Evolutionary conservation across 2,329 filamentous ascomycete species (phyloP), one percentile per base, ranked within the genome.

Genomic region (Chaetomiaceae sp.): DNA sequence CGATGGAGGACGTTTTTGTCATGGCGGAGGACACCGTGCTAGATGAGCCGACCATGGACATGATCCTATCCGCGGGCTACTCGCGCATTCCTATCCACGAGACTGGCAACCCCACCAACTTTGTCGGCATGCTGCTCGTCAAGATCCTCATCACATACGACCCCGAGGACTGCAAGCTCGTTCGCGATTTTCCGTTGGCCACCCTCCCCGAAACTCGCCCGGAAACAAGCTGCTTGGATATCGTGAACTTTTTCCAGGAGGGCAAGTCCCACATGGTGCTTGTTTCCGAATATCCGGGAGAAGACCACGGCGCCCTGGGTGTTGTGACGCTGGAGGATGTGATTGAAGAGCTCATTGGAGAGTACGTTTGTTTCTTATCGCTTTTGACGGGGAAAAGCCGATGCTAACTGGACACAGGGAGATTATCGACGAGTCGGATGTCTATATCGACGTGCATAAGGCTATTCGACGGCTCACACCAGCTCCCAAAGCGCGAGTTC

Each of bases 121-220:
- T 96, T 70, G 86, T 97, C 27, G 94, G 94, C 58, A 99, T 99
- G 92, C 81, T 99, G 6, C 76, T 99, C 9, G 94, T 99, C 68
- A 99, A 99, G 76, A 97, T 97, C 66, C 81, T 99, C 56, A 99
- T 99, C 65, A 97, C 94, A 0, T 99, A 99, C 68, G 94, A 99
- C 61, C 94, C 94, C 0, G 94, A 99, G 69, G 94, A 99, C 66
- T 82, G 81, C 65, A 89, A 87, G 65, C 83, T 83, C 18, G 94
- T 99, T 32, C 81, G 86, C 56, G 92, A 97, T 57, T 96, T 99
- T 66, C 85, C 90, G 7, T 77, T 99, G 46, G 94, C 94, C 13
- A 96, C 94, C 0, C 81, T 99, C 6, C 94, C 95, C 1, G 94
- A 99, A 70, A 99, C 94, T 0, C 83, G 89, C 9, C 90, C 94